A percentile compares a stretch with the other conserved stretches of the same genome.
phyloP scores from a whole-genome alignment of 2,329 filamentous ascomycete species.

The Thielaviopsis ethacetica region DNA sequence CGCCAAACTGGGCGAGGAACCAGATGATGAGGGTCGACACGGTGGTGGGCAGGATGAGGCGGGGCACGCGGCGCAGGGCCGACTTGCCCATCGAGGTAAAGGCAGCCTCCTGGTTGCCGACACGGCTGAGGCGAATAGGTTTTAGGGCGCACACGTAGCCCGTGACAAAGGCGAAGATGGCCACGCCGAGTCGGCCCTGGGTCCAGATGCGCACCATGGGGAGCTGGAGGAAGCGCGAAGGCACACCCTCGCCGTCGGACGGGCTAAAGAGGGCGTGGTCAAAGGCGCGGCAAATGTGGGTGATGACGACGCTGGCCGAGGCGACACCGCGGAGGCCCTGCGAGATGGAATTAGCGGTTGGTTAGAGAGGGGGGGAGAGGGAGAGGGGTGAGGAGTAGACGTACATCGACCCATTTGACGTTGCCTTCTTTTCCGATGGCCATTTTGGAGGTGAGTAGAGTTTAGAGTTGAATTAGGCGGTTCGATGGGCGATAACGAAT shows the following conservation, averaged over 20 bases:
- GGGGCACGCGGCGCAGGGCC: constrained; percentile 39
- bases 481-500: not conserved
- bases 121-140: constrained; percentile 36
- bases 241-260: constrained; percentile 24
- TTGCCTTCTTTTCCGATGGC: constrained; percentile 29
- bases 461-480: too few relatives aligned
- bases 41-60: constrained; percentile 40
- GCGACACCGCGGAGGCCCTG: constrained; percentile 40
- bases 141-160: constrained; percentile 49
- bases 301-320: constrained; percentile 36
- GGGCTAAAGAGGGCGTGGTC: constrained; percentile 33
- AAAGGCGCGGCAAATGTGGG: constrained; percentile 35
- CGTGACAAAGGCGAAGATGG: constrained; percentile 49
- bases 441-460: constrained; percentile 16
- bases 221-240: constrained; percentile 35
- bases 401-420: constrained; percentile 45
- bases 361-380: not conserved
- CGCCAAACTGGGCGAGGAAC: constrained; percentile 35
- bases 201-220: constrained; percentile 42
- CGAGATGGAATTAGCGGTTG: not conserved
- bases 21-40: constrained; percentile 40
- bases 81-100: constrained; percentile 38
- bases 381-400: constrained; percentile 16
- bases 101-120: constrained; percentile 35
- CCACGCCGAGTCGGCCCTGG: constrained; percentile 47